Conservation (phyloP, 768 basidiomycete species). For the Coprinopsis sp. region DNA sequence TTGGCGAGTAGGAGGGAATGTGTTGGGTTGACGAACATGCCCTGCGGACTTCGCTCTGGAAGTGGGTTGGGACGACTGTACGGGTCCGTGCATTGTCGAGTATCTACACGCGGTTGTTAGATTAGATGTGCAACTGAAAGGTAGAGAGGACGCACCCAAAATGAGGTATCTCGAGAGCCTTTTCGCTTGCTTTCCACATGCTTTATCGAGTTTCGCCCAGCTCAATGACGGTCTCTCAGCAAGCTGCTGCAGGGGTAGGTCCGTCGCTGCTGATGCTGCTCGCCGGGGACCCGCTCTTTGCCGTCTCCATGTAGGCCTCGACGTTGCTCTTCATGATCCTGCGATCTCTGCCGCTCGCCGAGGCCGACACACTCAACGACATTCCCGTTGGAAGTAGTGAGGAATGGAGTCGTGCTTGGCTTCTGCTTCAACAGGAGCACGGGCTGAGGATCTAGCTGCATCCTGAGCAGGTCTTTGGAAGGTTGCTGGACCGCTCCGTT, state of each 20-base stretch:
- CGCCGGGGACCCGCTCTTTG: slow-evolving; percentile 3
- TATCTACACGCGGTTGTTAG: no score
- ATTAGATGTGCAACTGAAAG: no score
- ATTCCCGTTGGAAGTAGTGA: slow-evolving; percentile 15
- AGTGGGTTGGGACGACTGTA: slow-evolving; percentile 60
- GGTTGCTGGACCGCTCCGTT: no score
- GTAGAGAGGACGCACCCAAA: slow-evolving; percentile 72
- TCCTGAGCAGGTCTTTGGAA: neutral
- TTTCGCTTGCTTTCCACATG: slow-evolving; percentile 90
- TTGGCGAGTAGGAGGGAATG: slow-evolving; percentile 33
- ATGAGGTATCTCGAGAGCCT: slow-evolving; percentile 84
- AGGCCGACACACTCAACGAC: slow-evolving; percentile 46
- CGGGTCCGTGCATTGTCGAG: slow-evolving; percentile 69
- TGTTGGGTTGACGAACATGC: slow-evolving; percentile 31
- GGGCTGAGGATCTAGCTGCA: no score
- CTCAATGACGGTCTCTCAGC: slow-evolving; percentile 58
- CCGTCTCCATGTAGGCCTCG: slow-evolving; percentile 48
- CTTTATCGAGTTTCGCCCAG: slow-evolving; percentile 71
- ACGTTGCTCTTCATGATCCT: slow-evolving; percentile 73
- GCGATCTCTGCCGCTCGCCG: slow-evolving; percentile 71
- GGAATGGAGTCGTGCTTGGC: no score
- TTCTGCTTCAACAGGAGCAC: no score
- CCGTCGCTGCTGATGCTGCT: slow-evolving; percentile 11
- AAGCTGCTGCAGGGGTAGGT: slow-evolving; percentile 4
- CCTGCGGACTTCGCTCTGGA: slow-evolving; percentile 18